Evolutionary conservation across 2,329 filamentous ascomycete species (phyloP), one percentile per base, ranked within the genome.

Genomic region (Colletotrichum sp.): DNA sequence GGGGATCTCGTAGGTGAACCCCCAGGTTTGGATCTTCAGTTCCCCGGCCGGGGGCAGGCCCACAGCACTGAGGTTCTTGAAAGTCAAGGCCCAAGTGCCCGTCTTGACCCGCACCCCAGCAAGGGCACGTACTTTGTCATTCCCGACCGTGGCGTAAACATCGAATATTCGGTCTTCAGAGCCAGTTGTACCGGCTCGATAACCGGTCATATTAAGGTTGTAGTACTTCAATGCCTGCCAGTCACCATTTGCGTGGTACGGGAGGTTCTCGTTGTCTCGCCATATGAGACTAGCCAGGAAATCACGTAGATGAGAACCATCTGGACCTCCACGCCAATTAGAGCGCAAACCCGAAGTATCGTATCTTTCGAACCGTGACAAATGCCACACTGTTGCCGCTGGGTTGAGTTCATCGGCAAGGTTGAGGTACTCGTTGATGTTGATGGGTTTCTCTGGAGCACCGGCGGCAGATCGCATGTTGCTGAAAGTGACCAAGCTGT

Each of bases 341-440:
- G 49, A 68, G 6, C 72, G 66, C 3, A 75, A 34, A n/a, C 72
- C 72, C 21, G 24, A 26, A 9, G 62, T 55, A 26, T 75, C 26
- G n/a, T 67, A n/a, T 16, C 72, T 68, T 13, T 75, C 72, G 1
- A 75, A 55, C 0, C 57, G 67, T 8, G 72, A 55, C 12, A 75
- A 26, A 9, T 60, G 68, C 39, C 39, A 75, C 6, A 55, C 72
- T 2, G 39, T 49, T 9, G 55, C 52, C 9, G 72, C 62, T 12
- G 67, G 60, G 21, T 63, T 28, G 36, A 66, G 72, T 49, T 67
- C 60, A 6, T 64, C 39, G 10, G 30, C 52, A 18, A 28, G 52
- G 26, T 59, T 59, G 32, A 66, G 60, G 62, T 75, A 75, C 66
- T 75, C 72, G 62, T 75, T 75, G 60, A 75, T 63, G 34, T 71